Base-by-base conservation (phyloP, 1,284 basidiomycete genomes). In the Schizophyllum commune region DNA sequence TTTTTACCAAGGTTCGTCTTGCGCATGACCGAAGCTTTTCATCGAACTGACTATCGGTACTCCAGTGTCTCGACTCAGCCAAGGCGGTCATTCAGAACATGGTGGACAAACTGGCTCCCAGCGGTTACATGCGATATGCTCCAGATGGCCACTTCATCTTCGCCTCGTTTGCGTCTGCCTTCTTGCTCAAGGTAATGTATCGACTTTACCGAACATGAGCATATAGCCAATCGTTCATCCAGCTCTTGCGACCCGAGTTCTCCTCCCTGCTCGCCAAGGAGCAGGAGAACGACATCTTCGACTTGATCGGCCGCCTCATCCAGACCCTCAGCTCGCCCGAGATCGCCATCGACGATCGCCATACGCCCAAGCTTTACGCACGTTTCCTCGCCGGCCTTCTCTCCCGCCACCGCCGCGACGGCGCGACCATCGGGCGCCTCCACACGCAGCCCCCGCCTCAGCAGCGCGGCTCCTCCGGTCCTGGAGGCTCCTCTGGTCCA, bases 91-190 rank as follows among this genome's bases (percentile, higher is more conserved):
- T 92, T 61, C 78, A 77, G 55, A 81, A 80, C 27, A 83, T 92
- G 76, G 76, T 88, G 21, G 83, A 89, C 47, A 75, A 76, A 6
- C 73, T 92, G 51, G 85, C 83, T 0, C 88, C 88, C 0, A 86
- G 81, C 52, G 89, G 88, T 7, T 91, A 90, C 69, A 85, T 94
- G 83, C 83, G 88, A 53, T 93, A 84, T 68, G 83, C 92, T 0
- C 89, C 92, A 0, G 92, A 94, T 70, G 89, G 89, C 82, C 87
- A 93, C 70, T 94, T 94, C 67, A 81, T 94, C 52, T 92, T 92
- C 68, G 83, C 89, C 1, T 84, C 91, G 1, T 95, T 94, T 69
- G 92, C 92, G 0, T 91, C 89, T 54, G 92, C 89, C 0, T 92
- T 92, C 73, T 75, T 92, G 60, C 80, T 92, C 65, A 92, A 92